These are phyloP conservation scores for Rhinocladiella mackenziei DNA, from an alignment of 2,329 filamentous ascomycete genomes.

Conservation along the genomic window DNA sequence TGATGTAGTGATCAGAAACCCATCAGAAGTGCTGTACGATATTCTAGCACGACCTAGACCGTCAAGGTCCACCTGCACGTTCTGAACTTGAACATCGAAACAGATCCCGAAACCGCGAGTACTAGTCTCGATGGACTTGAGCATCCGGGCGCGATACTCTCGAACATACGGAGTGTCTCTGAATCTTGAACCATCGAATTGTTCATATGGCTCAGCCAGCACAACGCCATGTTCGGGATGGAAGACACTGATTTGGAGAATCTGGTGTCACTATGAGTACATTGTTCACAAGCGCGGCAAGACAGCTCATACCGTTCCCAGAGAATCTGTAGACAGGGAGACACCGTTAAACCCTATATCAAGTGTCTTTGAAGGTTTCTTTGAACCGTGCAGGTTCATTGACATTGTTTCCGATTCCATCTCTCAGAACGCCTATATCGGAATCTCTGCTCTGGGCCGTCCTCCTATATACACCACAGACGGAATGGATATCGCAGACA, in stretches of 20 bases:
- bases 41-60: constrained; percentile 12
- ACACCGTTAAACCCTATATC: constrained; percentile 19
- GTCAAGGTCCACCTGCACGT: background rate
- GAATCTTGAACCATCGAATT: constrained; percentile 17
- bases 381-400: background rate
- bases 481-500: too few species aligned
- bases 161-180: constrained; percentile 13
- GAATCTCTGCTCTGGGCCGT: too few species aligned
- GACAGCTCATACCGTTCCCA: constrained; percentile 8
- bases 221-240: constrained; percentile 18
- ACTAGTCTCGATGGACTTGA: constrained; percentile 9
- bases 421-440: too few species aligned
- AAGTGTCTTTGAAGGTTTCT: constrained; percentile 9
- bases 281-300: background rate
- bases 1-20: constrained; percentile 9
- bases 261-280: constrained; percentile 7
- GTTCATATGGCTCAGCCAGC: constrained; percentile 15
- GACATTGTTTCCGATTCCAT: background rate
- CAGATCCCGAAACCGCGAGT: constrained; percentile 13
- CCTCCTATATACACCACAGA: too few species aligned
- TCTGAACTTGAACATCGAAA: constrained; percentile 7
- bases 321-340: constrained; percentile 13
- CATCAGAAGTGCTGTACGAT: background rate
- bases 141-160: constrained; percentile 12
- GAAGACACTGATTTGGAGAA: constrained; percentile 16